A percentile compares a stretch with the other conserved stretches of the same genome.
Evolutionary conservation across 257 asterid species (phyloP).

Genomic region (Hygrophila difformis): DNA sequence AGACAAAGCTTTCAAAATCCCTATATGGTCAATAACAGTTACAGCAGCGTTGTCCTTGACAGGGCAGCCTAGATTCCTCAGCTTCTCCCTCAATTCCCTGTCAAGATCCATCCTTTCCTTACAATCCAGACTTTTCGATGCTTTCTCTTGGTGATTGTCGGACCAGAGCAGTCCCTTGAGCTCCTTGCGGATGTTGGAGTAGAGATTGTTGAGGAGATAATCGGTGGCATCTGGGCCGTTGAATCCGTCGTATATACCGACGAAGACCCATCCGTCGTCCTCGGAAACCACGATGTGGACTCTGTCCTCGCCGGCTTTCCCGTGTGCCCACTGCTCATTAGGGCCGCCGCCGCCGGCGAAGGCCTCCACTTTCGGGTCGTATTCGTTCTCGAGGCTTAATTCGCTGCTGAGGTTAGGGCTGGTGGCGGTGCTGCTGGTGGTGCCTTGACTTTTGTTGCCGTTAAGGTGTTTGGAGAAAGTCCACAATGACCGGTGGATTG

Average conservation of each 20-base stretch:
- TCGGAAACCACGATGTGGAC: slow-evolving; percentile 82
- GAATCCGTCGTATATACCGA: slow-evolving; percentile 90
- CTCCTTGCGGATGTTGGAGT: slow-evolving; percentile 65
- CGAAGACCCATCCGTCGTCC: slow-evolving; percentile 87
- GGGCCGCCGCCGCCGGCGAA: slow-evolving; percentile 62
- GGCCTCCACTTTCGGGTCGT: slow-evolving; percentile 48
- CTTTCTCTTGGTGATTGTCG: too few species aligned
- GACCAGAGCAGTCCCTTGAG: slow-evolving; percentile 75
- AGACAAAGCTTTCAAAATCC: slow-evolving; percentile 70
- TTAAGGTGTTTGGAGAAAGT: slow-evolving; percentile 38
- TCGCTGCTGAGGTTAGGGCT: slow-evolving; percentile 54
- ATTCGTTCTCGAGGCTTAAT: slow-evolving; percentile 66
- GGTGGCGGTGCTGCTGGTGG: slow-evolving; percentile 36
- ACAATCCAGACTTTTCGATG: slow-evolving; percentile 30
- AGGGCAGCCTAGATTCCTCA: slow-evolving; percentile 32
- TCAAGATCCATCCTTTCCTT: slow-evolving; percentile 35
- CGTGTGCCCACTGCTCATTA: slow-evolving; percentile 97
- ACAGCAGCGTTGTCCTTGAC: slow-evolving; percentile 18
- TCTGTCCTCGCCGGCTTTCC: slow-evolving; percentile 94
- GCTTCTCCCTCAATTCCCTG: slow-evolving; percentile 37
- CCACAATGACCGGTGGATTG: slow-evolving; percentile 41
- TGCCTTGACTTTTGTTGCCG: slow-evolving; percentile 19
- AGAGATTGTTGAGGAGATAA: slow-evolving; percentile 58
- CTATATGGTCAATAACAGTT: slow-evolving; percentile 39
- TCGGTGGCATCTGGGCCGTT: slow-evolving; percentile 97